phyloP scores from a whole-genome alignment of 108 stramenopile genomes.

The Skeletonema marinoi region DNA sequence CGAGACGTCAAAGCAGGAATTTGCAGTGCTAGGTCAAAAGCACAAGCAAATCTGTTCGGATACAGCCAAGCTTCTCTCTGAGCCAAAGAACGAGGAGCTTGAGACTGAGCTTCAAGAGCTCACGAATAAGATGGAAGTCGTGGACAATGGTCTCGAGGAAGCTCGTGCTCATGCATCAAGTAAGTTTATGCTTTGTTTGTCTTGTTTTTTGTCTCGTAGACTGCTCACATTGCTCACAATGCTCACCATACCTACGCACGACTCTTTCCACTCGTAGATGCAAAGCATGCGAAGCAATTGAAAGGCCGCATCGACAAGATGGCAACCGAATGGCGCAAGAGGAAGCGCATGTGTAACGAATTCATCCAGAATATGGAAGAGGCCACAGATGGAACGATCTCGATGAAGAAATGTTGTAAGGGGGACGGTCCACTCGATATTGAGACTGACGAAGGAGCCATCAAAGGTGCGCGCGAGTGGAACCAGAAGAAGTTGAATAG shows the following conservation, averaged over 20 bases:
- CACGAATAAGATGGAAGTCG: constrained; percentile 42
- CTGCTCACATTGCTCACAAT: constrained; percentile 33
- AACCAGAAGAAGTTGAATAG: constrained; percentile 42
- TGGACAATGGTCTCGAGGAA: constrained; percentile 54
- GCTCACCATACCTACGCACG: not conserved
- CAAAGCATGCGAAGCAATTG: constrained; percentile 60
- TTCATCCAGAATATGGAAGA: constrained; percentile 60
- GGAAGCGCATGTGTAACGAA: constrained; percentile 60
- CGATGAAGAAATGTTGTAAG: constrained; percentile 62
- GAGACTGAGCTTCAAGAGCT: constrained; percentile 32
- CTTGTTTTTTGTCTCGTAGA: not conserved
- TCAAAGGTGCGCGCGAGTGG: constrained; percentile 52
- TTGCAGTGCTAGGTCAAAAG: constrained; percentile 27
- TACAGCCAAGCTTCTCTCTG: constrained; percentile 55
- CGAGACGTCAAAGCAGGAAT: constrained; percentile 49
- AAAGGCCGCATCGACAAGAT: constrained; percentile 60
- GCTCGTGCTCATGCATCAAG: constrained; percentile 43
- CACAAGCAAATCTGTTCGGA: constrained; percentile 36
- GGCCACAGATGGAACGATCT: constrained; percentile 61
- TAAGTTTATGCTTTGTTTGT: constrained; percentile 1
- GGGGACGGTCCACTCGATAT: constrained; percentile 82
- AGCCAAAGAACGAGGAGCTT: constrained; percentile 80
- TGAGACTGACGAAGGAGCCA: constrained; percentile 69
- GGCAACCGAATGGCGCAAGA: constrained; percentile 71
- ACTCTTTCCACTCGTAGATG: constrained; percentile 26